Evolutionary conservation across 2,329 filamentous ascomycete species (phyloP).

Genomic region (Akanthomyces uredinophilus): DNA sequence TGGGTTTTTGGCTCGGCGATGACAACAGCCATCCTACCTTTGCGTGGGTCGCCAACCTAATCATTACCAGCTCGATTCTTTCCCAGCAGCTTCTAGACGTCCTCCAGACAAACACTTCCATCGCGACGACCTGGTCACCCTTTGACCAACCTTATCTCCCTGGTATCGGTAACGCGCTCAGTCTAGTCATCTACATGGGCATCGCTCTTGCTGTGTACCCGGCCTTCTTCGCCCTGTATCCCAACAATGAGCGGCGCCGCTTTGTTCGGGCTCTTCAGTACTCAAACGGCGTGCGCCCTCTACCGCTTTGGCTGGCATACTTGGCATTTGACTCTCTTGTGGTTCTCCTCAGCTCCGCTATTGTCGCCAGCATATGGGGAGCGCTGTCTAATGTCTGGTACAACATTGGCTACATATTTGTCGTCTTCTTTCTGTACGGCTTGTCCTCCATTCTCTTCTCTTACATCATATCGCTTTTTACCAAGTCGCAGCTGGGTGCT

Average conservation of each 20-base stretch:
- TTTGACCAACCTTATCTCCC: conserved; percentile 73
- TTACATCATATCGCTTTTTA: conserved; percentile 78
- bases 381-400: conserved; percentile 66
- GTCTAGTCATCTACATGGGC: conserved; percentile 76
- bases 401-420: conserved; percentile 72
- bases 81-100: conserved; percentile 62
- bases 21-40: conserved; percentile 56
- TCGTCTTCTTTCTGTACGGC: conserved; percentile 76
- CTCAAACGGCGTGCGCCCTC: conserved; percentile 79
- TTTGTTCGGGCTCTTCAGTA: conserved; percentile 84
- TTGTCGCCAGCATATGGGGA: conserved; percentile 66
- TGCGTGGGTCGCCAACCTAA: conserved; percentile 63
- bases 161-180: conserved; percentile 64
- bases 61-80: conserved; percentile 53
- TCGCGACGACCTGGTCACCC: conserved; percentile 65
- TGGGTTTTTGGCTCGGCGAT: conserved; percentile 72
- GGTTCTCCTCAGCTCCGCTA: conserved; percentile 57
- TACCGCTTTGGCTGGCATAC: conserved; percentile 83
- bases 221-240: conserved; percentile 83
- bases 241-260: conserved; percentile 73
- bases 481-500: conserved; percentile 71
- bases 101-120: conserved; percentile 62
- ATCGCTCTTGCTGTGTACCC: conserved; percentile 74
- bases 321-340: conserved; percentile 73
- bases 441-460: conserved; percentile 69